A percentile compares a stretch with the other conserved stretches of the same genome.
Conservation (phyloP, 106 monocot genomes). For the Allium fistulosum region DNA sequence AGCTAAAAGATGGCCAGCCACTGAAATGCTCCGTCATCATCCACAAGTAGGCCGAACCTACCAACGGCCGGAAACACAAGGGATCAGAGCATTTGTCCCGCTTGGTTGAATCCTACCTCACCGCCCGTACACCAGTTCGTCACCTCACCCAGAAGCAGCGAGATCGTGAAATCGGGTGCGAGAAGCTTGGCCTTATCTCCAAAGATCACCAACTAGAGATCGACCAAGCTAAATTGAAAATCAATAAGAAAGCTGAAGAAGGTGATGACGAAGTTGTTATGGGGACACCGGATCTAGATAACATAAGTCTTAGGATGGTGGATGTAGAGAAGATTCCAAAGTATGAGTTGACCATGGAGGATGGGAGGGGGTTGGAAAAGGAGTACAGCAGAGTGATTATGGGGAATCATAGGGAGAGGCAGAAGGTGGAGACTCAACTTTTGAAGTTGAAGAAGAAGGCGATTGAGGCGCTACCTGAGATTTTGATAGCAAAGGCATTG, state of each 20-base stretch:
- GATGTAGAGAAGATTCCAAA: slow-evolving; percentile 63
- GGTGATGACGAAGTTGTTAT: slow-evolving; percentile 34
- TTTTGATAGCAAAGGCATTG: slow-evolving; percentile 40
- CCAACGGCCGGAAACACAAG: slow-evolving; percentile 14
- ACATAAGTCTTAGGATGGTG: slow-evolving; percentile 55
- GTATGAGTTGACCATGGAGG: slow-evolving; percentile 81
- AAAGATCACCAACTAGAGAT: slow-evolving; percentile 72
- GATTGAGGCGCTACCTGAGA: slow-evolving; percentile 74
- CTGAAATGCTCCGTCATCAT: slow-evolving; percentile 58
- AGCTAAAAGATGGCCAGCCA: slow-evolving; percentile 52
- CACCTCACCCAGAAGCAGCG: slow-evolving; percentile 55
- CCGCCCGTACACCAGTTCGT: slow-evolving; percentile 57
- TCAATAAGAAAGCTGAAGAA: background rate
- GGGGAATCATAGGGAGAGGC: slow-evolving; percentile 62
- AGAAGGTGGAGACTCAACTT: slow-evolving; percentile 52
- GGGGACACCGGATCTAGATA: slow-evolving; percentile 68
- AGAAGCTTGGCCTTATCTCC: slow-evolving; percentile 79
- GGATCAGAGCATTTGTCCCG: slow-evolving; percentile 24
- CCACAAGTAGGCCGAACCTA: slow-evolving; percentile 22
- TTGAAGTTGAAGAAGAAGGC: slow-evolving; percentile 84
- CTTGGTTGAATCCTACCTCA: slow-evolving; percentile 56
- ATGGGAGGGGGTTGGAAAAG: slow-evolving; percentile 77
- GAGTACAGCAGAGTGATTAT: slow-evolving; percentile 86
- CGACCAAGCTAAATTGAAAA: slow-evolving; percentile 22
- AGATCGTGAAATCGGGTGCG: slow-evolving; percentile 58